Conservation (phyloP, 805 yeast genomes). For the Metschnikowia lunata region DNA sequence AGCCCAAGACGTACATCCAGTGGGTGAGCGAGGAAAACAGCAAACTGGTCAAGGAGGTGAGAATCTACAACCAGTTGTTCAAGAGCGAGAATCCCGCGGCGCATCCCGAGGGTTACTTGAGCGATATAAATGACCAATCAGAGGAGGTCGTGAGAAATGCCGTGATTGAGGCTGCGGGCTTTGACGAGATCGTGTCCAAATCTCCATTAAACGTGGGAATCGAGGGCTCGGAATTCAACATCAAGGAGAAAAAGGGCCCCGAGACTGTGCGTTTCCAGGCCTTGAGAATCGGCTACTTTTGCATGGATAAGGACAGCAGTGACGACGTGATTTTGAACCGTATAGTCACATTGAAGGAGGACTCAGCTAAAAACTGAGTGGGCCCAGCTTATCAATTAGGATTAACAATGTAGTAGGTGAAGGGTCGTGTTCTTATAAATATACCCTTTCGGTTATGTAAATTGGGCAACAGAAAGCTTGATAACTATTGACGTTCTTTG, state of each 20-base stretch:
- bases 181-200: conserved; percentile 57
- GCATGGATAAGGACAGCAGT: conserved; percentile 75
- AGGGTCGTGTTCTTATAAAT: too few species aligned
- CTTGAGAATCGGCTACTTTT: conserved; percentile 91
- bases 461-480: too few species aligned
- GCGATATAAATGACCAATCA: conserved; percentile 76
- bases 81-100: conserved; percentile 86
- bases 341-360: conserved; percentile 90
- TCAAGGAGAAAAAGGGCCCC: conserved; percentile 48
- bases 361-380: conserved; percentile 43
- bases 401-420: too few species aligned
- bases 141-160: conserved; percentile 65
- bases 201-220: conserved; percentile 74
- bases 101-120: conserved; percentile 82
- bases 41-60: conserved; percentile 63
- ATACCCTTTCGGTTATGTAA: too few species aligned
- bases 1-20: conserved; percentile 95
- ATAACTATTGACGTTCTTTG: too few species aligned
- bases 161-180: conserved; percentile 67
- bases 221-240: conserved; percentile 59
- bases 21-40: conserved; percentile 80
- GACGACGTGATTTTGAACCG: conserved; percentile 72
- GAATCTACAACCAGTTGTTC: conserved; percentile 85
- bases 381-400: too few species aligned
- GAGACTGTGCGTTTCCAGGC: conserved; percentile 86